Percentiles rank a stretch among this genome's conserved stretches.
phyloP scores from a whole-genome alignment of 2,329 filamentous ascomycete genomes.

The Alternaria postmessia region DNA sequence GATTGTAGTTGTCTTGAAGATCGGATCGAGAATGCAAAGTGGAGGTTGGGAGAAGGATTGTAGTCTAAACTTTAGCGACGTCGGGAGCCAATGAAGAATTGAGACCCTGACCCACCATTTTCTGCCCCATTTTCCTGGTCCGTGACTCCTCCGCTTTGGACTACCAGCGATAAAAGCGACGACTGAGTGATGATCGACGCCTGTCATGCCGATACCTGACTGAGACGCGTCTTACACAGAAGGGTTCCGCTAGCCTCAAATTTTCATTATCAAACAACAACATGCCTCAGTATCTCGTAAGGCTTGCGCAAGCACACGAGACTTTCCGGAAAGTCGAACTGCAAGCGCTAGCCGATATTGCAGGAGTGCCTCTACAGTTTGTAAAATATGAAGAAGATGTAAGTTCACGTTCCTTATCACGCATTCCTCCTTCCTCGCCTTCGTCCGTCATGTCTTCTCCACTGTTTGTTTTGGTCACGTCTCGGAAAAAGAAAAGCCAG shows the following conservation, averaged over 20 bases:
- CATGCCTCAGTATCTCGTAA: slow-evolving; percentile 78
- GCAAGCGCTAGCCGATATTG: slow-evolving; percentile 76
- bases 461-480: background rate
- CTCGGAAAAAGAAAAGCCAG: background rate
- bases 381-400: slow-evolving; percentile 79
- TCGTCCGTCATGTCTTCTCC: slow-evolving; percentile 8
- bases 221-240: slow-evolving; percentile 14
- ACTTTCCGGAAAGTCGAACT: slow-evolving; percentile 89
- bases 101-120: slow-evolving; percentile 21
- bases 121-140: slow-evolving; percentile 15
- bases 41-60: slow-evolving; percentile 2
- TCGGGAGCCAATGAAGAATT: slow-evolving; percentile 19
- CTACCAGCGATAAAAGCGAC: slow-evolving; percentile 1
- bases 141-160: slow-evolving; percentile 23
- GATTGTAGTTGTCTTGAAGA: background rate
- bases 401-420: slow-evolving; percentile 50
- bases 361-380: slow-evolving; percentile 73
- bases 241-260: background rate
- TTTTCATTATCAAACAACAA: background rate
- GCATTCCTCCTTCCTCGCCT: background rate
- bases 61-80: slow-evolving; percentile 14
- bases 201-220: slow-evolving; percentile 33
- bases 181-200: background rate
- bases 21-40: background rate
- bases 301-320: slow-evolving; percentile 89